Evolutionary conservation across 805 yeast genomes (phyloP).

Genomic region (Wickerhamomyces pijperi): DNA sequence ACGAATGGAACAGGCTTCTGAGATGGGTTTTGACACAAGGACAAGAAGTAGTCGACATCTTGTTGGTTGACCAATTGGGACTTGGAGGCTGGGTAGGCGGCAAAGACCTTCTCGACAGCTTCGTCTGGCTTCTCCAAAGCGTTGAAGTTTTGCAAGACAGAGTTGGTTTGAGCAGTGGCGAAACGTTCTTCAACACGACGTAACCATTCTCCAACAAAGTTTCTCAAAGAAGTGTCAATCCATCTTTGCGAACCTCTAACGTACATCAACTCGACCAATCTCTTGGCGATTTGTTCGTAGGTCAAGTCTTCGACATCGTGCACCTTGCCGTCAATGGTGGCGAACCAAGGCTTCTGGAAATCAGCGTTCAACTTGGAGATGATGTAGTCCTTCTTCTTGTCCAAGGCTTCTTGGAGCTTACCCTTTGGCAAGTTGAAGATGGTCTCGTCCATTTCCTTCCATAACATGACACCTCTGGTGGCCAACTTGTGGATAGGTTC

Average conservation of each 20-base stretch:
- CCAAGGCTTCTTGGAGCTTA: slow-evolving; percentile 71
- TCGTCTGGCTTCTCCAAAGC: slow-evolving; percentile 60
- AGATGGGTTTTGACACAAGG: slow-evolving; percentile 65
- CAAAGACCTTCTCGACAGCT: slow-evolving; percentile 48
- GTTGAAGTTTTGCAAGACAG: slow-evolving; percentile 64
- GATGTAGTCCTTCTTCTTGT: slow-evolving; percentile 76
- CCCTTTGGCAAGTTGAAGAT: slow-evolving; percentile 85
- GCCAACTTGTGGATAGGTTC: slow-evolving; percentile 99
- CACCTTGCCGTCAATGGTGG: slow-evolving; percentile 55
- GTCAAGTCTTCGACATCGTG: slow-evolving; percentile 95
- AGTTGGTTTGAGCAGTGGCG: slow-evolving; percentile 41
- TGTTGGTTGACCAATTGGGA: slow-evolving; percentile 85
- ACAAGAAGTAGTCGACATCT: slow-evolving; percentile 88
- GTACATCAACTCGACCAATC: slow-evolving; percentile 82
- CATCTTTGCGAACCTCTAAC: slow-evolving; percentile 70
- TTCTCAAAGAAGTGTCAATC: slow-evolving; percentile 81
- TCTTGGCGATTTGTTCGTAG: slow-evolving; percentile 77
- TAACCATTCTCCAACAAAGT: slow-evolving; percentile 75
- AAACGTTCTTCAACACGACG: slow-evolving; percentile 97
- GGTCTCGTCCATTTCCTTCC: slow-evolving; percentile 96
- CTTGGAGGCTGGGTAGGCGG: slow-evolving; percentile 62
- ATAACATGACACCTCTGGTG: slow-evolving; percentile 91
- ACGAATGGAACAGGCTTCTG: slow-evolving; percentile 98
- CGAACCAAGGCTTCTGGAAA: slow-evolving; percentile 98
- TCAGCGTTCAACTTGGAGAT: slow-evolving; percentile 82